phyloP scores from a whole-genome alignment of 1,284 basidiomycete genomes.

The Ustilago cynodontis region DNA sequence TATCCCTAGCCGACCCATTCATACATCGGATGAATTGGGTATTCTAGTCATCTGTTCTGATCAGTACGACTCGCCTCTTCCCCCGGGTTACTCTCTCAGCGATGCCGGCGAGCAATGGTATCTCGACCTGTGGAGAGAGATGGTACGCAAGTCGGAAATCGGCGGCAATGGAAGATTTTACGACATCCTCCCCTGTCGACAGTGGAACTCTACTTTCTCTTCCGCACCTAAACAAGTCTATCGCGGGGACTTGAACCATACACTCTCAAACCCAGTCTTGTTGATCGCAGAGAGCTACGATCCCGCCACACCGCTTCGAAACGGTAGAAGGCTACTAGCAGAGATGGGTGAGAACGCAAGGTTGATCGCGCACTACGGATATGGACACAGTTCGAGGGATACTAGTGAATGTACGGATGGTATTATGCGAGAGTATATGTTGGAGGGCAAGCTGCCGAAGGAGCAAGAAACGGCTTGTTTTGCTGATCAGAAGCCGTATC shows the following conservation, averaged over 20 bases:
- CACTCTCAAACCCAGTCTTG: conserved; percentile 29
- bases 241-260: conserved; percentile 29
- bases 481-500: conserved; percentile 40
- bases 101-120: conserved; percentile 38
- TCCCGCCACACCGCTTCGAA: conserved; percentile 47
- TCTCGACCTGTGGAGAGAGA: conserved; percentile 27
- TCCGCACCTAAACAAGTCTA: conserved; percentile 37
- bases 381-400: conserved; percentile 42
- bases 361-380: conserved; percentile 38
- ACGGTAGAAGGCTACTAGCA: conserved; percentile 20
- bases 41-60: conserved; percentile 49
- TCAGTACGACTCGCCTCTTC: conserved; percentile 30
- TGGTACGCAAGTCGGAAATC: conserved; percentile 38
- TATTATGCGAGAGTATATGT: conserved; percentile 29
- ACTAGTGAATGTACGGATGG: conserved; percentile 32
- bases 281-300: conserved; percentile 48
- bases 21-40: conserved; percentile 31
- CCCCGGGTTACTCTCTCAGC: conserved; percentile 8
- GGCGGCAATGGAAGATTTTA: conserved; percentile 42
- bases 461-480: conserved; percentile 25
- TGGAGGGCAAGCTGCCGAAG: conserved; percentile 30
- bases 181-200: conserved; percentile 49
- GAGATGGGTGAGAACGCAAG: conserved; percentile 49
- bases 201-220: conserved; percentile 32
- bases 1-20: background rate